phyloP scores from a whole-genome alignment of 176 grass and related monocot species.

The Rhynchospora pubera region DNA sequence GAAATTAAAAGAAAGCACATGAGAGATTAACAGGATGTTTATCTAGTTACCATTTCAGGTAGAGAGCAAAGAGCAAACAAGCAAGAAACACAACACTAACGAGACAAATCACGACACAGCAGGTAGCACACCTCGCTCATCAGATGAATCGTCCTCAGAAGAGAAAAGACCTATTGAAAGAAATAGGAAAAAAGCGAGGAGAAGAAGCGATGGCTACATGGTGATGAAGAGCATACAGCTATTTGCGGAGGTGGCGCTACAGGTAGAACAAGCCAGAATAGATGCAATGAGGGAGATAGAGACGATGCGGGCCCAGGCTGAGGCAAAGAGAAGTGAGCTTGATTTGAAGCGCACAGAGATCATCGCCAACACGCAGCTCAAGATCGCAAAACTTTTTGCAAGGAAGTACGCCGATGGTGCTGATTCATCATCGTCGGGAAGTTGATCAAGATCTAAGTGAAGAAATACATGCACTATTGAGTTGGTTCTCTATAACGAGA shows the following conservation, averaged over 20 bases:
- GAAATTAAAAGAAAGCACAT: not conserved
- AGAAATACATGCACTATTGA: not conserved
- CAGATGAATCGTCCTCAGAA: not conserved
- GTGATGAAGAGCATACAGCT: constrained; percentile 65
- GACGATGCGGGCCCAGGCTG: constrained; percentile 58
- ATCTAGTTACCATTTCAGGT: constrained; percentile 5
- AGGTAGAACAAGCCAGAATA: constrained; percentile 66
- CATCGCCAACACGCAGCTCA: constrained; percentile 74
- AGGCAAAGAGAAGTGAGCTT: constrained; percentile 70
- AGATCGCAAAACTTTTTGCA: constrained; percentile 68
- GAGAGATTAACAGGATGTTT: not conserved
- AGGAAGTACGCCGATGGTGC: constrained; percentile 26
- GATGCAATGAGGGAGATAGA: constrained; percentile 76
- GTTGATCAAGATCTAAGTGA: not conserved
- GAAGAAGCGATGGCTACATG: constrained; percentile 9
- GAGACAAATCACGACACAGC: not conserved
- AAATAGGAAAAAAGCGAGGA: constrained; percentile 10
- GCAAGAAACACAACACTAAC: not conserved
- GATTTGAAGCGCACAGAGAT: constrained; percentile 91
- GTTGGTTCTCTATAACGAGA: not conserved
- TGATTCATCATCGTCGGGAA: constrained; percentile 5
- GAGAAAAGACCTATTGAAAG: not conserved
- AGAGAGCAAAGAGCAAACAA: not conserved
- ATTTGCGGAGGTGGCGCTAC: constrained; percentile 57
- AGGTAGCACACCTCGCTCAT: not conserved